Conservation (phyloP, 306 rosid species). For the Fragaria ananassa region DNA sequence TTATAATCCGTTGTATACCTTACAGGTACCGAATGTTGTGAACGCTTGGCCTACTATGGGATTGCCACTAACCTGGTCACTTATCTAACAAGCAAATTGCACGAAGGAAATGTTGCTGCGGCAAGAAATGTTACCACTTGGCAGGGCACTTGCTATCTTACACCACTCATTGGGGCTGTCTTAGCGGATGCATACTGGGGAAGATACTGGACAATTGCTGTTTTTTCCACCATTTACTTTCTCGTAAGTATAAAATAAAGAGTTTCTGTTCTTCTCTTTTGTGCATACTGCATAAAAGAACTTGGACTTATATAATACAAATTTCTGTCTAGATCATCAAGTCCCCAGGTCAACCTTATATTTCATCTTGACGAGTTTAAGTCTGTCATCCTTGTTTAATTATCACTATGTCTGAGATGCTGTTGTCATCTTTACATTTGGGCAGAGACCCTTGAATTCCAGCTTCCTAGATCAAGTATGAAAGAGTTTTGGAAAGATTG, state of each 20-base stretch:
- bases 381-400: background rate
- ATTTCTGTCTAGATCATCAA: background rate
- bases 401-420: background rate
- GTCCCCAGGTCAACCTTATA: background rate
- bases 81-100: constrained; percentile 78
- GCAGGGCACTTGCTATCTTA: constrained; percentile 96
- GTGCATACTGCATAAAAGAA: background rate
- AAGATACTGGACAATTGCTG: constrained; percentile 96
- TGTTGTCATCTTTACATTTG: background rate
- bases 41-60: constrained; percentile 93
- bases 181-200: constrained; percentile 98
- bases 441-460: no score
- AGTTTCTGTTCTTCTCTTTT: constrained; percentile 10
- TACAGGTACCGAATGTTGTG: constrained; percentile 89
- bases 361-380: background rate
- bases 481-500: background rate
- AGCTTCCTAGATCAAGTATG: background rate
- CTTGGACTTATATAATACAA: background rate
- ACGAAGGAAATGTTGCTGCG: constrained; percentile 83
- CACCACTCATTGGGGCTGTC: constrained; percentile 95
- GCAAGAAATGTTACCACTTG: constrained; percentile 96
- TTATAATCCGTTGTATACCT: background rate
- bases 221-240: constrained; percentile 73
- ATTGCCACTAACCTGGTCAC: constrained; percentile 89
- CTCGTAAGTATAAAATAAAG: constrained; percentile 45